These are phyloP conservation scores for Flaveria floridana DNA, from an alignment of 140 eudicot genomes.

Conservation along the genomic window DNA sequence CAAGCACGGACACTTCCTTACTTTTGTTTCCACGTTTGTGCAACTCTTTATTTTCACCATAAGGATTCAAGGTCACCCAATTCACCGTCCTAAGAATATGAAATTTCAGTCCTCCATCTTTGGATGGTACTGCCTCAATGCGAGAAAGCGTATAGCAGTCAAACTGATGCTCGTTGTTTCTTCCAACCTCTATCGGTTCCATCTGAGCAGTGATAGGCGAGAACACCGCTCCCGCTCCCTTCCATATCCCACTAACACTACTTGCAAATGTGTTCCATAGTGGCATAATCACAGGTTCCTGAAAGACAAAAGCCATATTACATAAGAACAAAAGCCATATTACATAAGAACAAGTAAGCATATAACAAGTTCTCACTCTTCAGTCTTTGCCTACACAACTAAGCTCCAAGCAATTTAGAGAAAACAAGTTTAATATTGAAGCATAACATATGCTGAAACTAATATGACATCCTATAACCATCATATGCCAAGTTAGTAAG, in stretches of 20 bases:
- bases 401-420: slow-evolving; percentile 15
- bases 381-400: background rate
- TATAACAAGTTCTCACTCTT: background rate
- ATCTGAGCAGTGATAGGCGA: slow-evolving; percentile 94
- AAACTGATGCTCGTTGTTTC: slow-evolving; percentile 64
- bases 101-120: slow-evolving; percentile 41
- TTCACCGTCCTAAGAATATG: slow-evolving; percentile 62
- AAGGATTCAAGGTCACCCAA: slow-evolving; percentile 89
- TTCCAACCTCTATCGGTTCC: slow-evolving; percentile 89
- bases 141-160: slow-evolving; percentile 89
- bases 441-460: background rate
- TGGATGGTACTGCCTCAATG: slow-evolving; percentile 59
- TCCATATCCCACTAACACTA: slow-evolving; percentile 97
- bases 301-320: slow-evolving; percentile 28
- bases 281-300: slow-evolving; percentile 97
- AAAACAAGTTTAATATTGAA: too few species aligned
- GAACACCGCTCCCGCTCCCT: slow-evolving; percentile 97
- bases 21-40: slow-evolving; percentile 34
- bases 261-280: slow-evolving; percentile 86
- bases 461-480: slow-evolving; percentile 3
- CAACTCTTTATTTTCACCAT: slow-evolving; percentile 62
- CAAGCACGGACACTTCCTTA: slow-evolving; percentile 32
- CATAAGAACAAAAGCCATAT: too few species aligned
- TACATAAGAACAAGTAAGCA: too few species aligned
- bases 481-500: background rate